Base-by-base conservation (phyloP, 192 early-diverging fungal species). In the Mortierella hygrophila region DNA sequence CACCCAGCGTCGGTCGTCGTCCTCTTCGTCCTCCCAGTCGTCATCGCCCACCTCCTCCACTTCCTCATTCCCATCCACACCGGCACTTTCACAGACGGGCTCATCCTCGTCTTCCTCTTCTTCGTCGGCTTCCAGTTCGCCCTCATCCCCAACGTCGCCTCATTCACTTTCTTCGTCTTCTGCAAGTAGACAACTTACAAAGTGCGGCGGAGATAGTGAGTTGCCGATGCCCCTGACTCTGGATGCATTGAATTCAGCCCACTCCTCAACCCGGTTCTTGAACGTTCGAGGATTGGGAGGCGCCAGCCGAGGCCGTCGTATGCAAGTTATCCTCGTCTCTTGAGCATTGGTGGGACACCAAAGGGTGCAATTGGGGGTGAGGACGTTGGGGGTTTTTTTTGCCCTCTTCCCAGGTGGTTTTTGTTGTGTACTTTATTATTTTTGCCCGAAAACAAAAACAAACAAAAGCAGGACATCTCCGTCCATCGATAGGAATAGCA, bases 211-310 rank as follows among this genome's bases (percentile, higher is more conserved):
- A 26, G 70, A 42, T 65, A 32, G 11, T 29, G 60, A 29, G 26
- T 5, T 65, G 10, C 41, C 80, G 20, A 26, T 82, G 54, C 81
- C 81, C 7, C 44, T 60, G 49, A 41, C 76, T 13, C 44, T 83
- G 49, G 82, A 83, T 38, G 42, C 60, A 3, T 41, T 73, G 20
- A 69, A 65, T 15, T n/a, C 76, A 4, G 26, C 13, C 13, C 76
- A 78, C 29, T 57, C 75, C 20, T 40, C 76, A 40, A 83, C 65
- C 47, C 76, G 82, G 52, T 73, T 78, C 73, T 68, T 83, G 38
- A 83, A 60, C 37, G 82, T 83, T 26, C 82, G 82, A 54, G 82
- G 82, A 63, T 69, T 83, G 49, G 82, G 82, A 68, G 82, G 82
- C n/a, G 77, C 71, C 6, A 73, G 52, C 37, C 68, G 76, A 69